phyloP scores from a whole-genome alignment of 2,329 filamentous ascomycete species.

The Clathrospora elynae region DNA sequence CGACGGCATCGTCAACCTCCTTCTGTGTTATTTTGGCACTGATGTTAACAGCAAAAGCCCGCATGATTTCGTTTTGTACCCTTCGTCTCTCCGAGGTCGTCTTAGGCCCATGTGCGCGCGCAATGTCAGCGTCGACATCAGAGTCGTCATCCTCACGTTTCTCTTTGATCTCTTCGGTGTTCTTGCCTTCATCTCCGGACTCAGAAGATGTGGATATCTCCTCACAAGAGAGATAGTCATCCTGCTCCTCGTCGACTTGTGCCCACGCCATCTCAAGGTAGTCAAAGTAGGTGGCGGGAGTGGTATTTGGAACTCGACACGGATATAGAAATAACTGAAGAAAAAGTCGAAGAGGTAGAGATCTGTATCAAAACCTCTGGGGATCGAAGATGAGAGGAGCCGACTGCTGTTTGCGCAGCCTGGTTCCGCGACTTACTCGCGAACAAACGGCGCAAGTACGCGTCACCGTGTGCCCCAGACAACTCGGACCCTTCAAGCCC shows the following conservation, averaged over 20 bases:
- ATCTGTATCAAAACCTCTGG: constrained; percentile 1
- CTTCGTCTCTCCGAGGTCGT: constrained; percentile 47
- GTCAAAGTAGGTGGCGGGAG: not conserved
- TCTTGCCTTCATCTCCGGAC: constrained; percentile 9
- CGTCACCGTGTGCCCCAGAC: constrained; percentile 4
- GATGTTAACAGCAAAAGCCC: constrained; percentile 50
- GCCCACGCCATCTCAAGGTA: constrained; percentile 25
- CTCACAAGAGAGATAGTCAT: constrained; percentile 20
- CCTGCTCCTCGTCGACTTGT: constrained; percentile 25
- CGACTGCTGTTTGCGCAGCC: constrained; percentile 15
- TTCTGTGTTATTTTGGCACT: constrained; percentile 51
- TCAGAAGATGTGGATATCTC: constrained; percentile 9
- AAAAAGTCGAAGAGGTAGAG: not conserved
- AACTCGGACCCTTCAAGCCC: not conserved
- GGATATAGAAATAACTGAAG: not conserved
- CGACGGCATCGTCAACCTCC: constrained; percentile 44
- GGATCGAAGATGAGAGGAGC: constrained; percentile 12
- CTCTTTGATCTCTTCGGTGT: not conserved
- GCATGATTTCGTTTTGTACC: constrained; percentile 52
- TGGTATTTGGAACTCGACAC: not conserved
- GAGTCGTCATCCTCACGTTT: constrained; percentile 23
- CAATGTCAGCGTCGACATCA: constrained; percentile 33
- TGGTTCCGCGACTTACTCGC: constrained; percentile 4
- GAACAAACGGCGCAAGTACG: constrained; percentile 25
- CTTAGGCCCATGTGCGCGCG: constrained; percentile 27